Conservation (phyloP, 164 flowering plant genomes). For the Chloranthus sessilifolius region DNA sequence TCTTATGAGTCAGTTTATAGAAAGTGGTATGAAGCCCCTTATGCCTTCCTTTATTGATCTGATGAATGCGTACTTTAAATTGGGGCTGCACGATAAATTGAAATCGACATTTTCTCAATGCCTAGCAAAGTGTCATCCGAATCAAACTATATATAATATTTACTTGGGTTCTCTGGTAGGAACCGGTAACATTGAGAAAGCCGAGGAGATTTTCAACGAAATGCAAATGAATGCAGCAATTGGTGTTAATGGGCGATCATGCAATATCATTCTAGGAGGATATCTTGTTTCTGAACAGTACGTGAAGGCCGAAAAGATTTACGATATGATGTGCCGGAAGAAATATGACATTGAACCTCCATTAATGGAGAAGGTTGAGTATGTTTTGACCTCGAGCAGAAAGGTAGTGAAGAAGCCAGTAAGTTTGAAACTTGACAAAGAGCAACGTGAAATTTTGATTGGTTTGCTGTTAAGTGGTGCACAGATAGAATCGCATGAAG, state of each 20-base stretch:
- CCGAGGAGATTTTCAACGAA: constrained; percentile 60
- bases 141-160: constrained; percentile 46
- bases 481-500: constrained; percentile 52
- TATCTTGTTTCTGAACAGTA: constrained; percentile 46
- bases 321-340: constrained; percentile 72
- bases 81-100: constrained; percentile 57
- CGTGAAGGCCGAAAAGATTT: constrained; percentile 63
- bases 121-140: constrained; percentile 60
- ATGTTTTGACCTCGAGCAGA: constrained; percentile 45
- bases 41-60: constrained; percentile 55
- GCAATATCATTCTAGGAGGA: constrained; percentile 66
- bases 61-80: constrained; percentile 54
- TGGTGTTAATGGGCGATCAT: constrained; percentile 58
- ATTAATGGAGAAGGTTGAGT: constrained; percentile 60
- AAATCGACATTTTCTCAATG: constrained; percentile 54
- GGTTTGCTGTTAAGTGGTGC: constrained; percentile 88
- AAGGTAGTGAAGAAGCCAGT: constrained; percentile 45
- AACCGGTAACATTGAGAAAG: constrained; percentile 49
- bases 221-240: constrained; percentile 49
- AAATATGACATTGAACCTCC: constrained; percentile 58
- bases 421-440: constrained; percentile 63
- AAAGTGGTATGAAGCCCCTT: constrained; percentile 68
- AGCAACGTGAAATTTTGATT: constrained; percentile 76
- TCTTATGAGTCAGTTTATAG: constrained; percentile 60
- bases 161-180: constrained; percentile 74